Evolutionary conservation across 2,329 filamentous ascomycete species (phyloP), one percentile per base, ranked within the genome.

Genomic region (Paraphaeosphaeria minitans): DNA sequence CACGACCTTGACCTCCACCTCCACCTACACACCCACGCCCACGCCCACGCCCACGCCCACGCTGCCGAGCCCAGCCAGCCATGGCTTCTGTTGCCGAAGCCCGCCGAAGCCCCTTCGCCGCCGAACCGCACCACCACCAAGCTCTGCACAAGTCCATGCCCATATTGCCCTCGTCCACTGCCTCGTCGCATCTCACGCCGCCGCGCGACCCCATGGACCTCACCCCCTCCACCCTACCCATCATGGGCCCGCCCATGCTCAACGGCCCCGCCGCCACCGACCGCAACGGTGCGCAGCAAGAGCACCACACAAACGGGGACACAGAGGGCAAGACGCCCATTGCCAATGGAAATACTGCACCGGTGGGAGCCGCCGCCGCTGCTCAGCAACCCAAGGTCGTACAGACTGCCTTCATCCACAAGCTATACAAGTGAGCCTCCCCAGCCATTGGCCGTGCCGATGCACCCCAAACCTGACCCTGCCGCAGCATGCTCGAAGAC

Each of bases 341-440:
- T 63, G 72, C 82, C 56, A 59, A 64, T 64, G 79, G 70, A 78
- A 71, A 76, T 78, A 55, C 79, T 63, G 75, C 75, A 53, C 76
- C 77, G 2, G 77, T 83, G 1, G 82, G 82, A 39, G 88, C 89
- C 21, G 87, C 88, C 0, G 87, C 90, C 5, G 89, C 89, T 49
- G 89, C 93, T 53, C 92, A 96, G 74, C 93, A 97, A 75, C 93
- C 95, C 59, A 99, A 99, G 80, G 94, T 97, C 46, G 93, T 98
- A 16, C 95, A 99, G 80, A 98, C 95, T 12, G 95, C 95, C 22
- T 99, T 99, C 73, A 98, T 99, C 65, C 95, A 99, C 78, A 99
- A 99, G 79, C 86, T 99, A 37, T 99, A 98, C 83, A 97, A 96
- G 93, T 97, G 83, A 73, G 89, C 74, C 49, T 52, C 27, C 51